Conservation (phyloP, 139 green algal genomes). For the Coelastrella sp. region DNA sequence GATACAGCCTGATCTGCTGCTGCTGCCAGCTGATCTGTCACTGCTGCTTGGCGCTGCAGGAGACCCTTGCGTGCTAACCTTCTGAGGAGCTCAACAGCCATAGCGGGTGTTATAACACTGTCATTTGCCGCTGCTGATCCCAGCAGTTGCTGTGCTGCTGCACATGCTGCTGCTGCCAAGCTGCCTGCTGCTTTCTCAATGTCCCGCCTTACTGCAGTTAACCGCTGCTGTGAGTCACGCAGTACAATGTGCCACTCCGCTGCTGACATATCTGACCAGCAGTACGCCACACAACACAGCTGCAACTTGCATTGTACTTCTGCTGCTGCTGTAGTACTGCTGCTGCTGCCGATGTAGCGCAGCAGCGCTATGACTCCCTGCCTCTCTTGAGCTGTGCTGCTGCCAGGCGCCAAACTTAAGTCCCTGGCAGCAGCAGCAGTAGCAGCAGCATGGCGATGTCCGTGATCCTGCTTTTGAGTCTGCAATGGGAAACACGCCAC, state of each 20-base stretch:
- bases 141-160: conserved; percentile 47
- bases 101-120: conserved; percentile 19
- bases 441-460: neutral
- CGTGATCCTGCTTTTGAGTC: neutral
- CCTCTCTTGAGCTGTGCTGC: conserved; percentile 42
- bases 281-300: conserved; percentile 50
- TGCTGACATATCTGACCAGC: conserved; percentile 50
- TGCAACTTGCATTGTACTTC: conserved; percentile 41
- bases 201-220: conserved; percentile 18
- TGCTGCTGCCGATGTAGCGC: conserved; percentile 23
- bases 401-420: conserved; percentile 19
- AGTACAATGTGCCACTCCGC: conserved; percentile 60
- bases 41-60: conserved; percentile 35
- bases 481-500: conserved; percentile 33
- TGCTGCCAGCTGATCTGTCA: neutral
- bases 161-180: conserved; percentile 38
- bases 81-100: conserved; percentile 55
- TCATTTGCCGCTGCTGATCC: neutral
- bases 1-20: conserved; percentile 48
- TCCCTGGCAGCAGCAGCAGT: neutral
- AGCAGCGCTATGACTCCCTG: conserved; percentile 54
- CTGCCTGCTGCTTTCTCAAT: neutral
- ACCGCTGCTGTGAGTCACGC: conserved; percentile 26
- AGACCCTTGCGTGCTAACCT: conserved; percentile 43
- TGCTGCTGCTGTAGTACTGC: neutral